Evolutionary conservation across 106 monocot genomes (phyloP), one percentile per base, ranked within the genome.

Genomic region (Dendrobium officinale): DNA sequence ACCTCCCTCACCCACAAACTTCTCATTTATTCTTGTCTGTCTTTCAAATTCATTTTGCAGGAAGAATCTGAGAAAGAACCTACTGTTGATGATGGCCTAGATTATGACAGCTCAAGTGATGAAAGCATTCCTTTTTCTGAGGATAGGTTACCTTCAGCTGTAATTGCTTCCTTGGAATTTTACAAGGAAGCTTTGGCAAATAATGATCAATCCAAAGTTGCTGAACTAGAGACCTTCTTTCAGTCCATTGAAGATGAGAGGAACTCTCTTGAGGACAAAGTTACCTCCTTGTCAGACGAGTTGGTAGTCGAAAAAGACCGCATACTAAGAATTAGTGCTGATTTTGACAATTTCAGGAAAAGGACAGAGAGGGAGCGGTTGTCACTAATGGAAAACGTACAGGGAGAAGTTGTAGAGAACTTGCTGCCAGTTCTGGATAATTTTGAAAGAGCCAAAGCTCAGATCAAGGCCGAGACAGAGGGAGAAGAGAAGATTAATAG

Each of bases 271-370:
- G 80, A 75, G 13, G 80, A 37, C 56, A 89, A 87, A 87, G 77
- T 91, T 58, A 72, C 78, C 80, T 7, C 77, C 33, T 76, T 93
- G 55, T 80, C 87, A 10, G 84, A 80, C 66, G 96, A 96, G 51
- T 61, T 90, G 70, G 42, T 80, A 22, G 58, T 54, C 51, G 91
- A 96, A 80, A 89, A 82, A 55, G 91, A 88, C 13, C 88, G 89
- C 1, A 67, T 93, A 48, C 86, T 96, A 19, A 86, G 93, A 66
- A 93, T 96, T 76, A 88, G 93, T 75, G 96, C 96, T 7, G 96
- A 96, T 76, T 96, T 96, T 75, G 96, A 96, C 70, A 96, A 96
- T 67, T 96, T 91, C 74, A 83, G 96, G 77, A 93, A 91, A 79
- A 91, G 96, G 79, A 90, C 89, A 0, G 93, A 96, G 80, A 93